Evolutionary conservation across 208 protist genomes (phyloP).

Genomic region (Crithidia thermophila): DNA sequence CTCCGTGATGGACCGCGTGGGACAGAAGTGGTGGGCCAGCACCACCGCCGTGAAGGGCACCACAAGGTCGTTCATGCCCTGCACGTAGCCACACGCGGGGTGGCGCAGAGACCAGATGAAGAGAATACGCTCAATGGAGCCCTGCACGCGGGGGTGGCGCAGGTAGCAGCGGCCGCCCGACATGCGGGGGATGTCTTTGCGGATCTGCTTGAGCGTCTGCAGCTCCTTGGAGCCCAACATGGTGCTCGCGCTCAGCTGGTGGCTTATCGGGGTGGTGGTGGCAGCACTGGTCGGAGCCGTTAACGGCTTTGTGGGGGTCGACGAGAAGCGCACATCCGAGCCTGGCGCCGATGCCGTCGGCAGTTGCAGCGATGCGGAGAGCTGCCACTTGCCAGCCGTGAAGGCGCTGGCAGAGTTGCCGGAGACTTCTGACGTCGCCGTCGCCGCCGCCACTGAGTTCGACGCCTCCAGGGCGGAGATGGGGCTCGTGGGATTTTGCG

Average conservation of each 20-base stretch:
- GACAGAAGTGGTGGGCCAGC: conserved; percentile 55
- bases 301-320: not conserved
- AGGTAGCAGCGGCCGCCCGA: conserved; percentile 69
- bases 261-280: not conserved
- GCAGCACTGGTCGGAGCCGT: not conserved
- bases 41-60: conserved; percentile 92
- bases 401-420: not conserved
- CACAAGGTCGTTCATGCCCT: conserved; percentile 95
- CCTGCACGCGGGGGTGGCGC: conserved; percentile 63
- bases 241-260: conserved; percentile 34
- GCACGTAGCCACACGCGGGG: conserved; percentile 94
- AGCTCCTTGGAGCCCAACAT: conserved; percentile 56
- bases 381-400: no score
- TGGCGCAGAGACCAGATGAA: conserved; percentile 94
- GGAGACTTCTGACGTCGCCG: not conserved
- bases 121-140: conserved; percentile 87
- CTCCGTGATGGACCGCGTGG: conserved; percentile 50
- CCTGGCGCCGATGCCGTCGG: no score
- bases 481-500: not conserved
- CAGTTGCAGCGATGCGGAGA: not conserved
- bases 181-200: conserved; percentile 91
- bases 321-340: not conserved
- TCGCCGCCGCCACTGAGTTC: not conserved
- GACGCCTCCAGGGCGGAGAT: no score
- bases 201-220: conserved; percentile 80